Evolutionary conservation across 2,329 filamentous ascomycete genomes (phyloP), one percentile per base, ranked within the genome.

Genomic region (Dendryphion nanum): DNA sequence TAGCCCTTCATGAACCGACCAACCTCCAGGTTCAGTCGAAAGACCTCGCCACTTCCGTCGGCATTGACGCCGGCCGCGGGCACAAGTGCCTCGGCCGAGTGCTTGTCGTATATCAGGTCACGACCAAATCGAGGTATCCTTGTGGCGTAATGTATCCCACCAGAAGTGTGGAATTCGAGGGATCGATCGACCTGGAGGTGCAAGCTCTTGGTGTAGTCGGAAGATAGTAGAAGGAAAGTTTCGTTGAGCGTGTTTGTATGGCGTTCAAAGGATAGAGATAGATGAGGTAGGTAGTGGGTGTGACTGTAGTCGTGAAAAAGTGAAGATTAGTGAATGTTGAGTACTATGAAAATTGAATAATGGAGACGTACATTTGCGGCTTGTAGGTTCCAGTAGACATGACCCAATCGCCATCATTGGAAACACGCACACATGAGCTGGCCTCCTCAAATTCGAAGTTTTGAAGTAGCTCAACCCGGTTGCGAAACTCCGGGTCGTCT

Each of bases 381-480:
- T 26, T 26, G 23, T 12, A 73, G 66, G 75, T 80, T 72, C 89
- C 89, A 36, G 90, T 94, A 57, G 87, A 94, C 87, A 96, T 93
- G 28, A 93, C 82, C 90, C 93, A 98, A 62, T 97, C 85, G 33
- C 91, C 91, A 78, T 98, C 93, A 41, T 95, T 90, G 55, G 88
- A 95, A 47, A 93, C 81, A 34, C 89, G 81, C 47, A 98, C 81
- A 62, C 91, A 96, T 51, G 84, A 81, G 61, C 89, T 95, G 28
- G 94, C 91, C 69, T 95, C 90, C 57, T 96, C 90, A 57, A 98
- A 97, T 61, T 94, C 90, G 66, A 98, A 98, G 62, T 98, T 93
- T 59, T 98, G 93, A 24, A 98, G 78, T 40, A 98, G 76, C 67
- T 98, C 93, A 53, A 98, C 84, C 50, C 93, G 85, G 65, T 89